Conservation (phyloP, 768 basidiomycete genomes). For the Aureoboletus auriporus region DNA sequence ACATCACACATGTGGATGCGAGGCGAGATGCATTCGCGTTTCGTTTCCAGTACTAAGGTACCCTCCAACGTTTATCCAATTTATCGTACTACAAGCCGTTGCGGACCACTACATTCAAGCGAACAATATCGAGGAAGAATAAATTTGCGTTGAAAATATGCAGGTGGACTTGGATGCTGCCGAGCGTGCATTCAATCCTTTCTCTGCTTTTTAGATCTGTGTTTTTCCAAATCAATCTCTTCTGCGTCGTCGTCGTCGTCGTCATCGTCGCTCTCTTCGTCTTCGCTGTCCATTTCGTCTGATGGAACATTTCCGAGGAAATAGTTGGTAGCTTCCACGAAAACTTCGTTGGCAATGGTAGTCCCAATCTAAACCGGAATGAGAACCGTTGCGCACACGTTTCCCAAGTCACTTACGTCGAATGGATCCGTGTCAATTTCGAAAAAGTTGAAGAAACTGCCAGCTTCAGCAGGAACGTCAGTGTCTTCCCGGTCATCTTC, state of each 20-base stretch:
- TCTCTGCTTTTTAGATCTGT: slow-evolving; percentile 70
- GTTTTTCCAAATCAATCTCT: slow-evolving; percentile 87
- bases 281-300: slow-evolving; percentile 61
- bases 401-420: slow-evolving; percentile 48
- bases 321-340: slow-evolving; percentile 76
- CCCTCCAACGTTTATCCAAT: too few species aligned
- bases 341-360: slow-evolving; percentile 71
- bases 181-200: slow-evolving; percentile 26
- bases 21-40: too few species aligned
- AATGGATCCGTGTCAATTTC: slow-evolving; percentile 60
- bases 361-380: slow-evolving; percentile 55
- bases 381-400: slow-evolving; percentile 1
- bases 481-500: slow-evolving; percentile 55
- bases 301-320: slow-evolving; percentile 67
- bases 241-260: slow-evolving; percentile 78
- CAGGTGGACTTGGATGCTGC: slow-evolving; percentile 11
- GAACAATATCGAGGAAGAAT: slow-evolving; percentile 15
- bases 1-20: too few species aligned
- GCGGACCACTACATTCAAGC: slow-evolving; percentile 4
- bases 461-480: slow-evolving; percentile 59
- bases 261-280: slow-evolving; percentile 65
- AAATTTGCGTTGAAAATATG: slow-evolving; percentile 23
- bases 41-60: too few species aligned
- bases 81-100: slow-evolving; percentile 2
- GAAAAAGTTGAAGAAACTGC: slow-evolving; percentile 89